phyloP scores from a whole-genome alignment of 306 rosid genomes.

The Cucurbita argyrosperma region DNA sequence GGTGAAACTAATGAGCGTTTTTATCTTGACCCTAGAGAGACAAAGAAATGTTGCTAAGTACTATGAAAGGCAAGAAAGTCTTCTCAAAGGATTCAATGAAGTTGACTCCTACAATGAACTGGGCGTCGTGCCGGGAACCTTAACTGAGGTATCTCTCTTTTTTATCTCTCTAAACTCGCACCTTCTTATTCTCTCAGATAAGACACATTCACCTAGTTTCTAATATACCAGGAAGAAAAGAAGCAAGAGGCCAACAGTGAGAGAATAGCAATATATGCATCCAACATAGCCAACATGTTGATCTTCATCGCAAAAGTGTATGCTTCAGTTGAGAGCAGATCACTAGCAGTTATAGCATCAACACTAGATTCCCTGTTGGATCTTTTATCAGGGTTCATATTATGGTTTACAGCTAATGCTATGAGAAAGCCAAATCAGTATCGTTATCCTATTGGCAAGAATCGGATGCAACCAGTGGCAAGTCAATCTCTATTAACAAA shows the following conservation, averaged over 20 bases:
- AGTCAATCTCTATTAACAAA: neutral
- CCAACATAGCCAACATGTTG: constrained; percentile 62
- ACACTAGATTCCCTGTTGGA: constrained; percentile 88
- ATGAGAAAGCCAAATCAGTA: constrained; percentile 72
- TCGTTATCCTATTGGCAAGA: constrained; percentile 73
- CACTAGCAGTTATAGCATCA: constrained; percentile 96
- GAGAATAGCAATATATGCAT: constrained; percentile 51
- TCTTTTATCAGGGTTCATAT: constrained; percentile 78
- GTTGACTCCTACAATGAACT: constrained; percentile 50
- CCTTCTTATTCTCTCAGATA: neutral
- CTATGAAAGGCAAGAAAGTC: constrained; percentile 57
- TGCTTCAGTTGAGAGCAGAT: constrained; percentile 66
- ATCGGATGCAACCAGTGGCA: constrained; percentile 94
- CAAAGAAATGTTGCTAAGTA: constrained; percentile 50
- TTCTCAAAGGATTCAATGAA: constrained; percentile 65
- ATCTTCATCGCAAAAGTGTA: constrained; percentile 63
- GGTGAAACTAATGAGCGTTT: neutral
- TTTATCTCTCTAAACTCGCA: constrained; percentile 7
- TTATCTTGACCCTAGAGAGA: constrained; percentile 21
- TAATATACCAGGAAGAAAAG: constrained; percentile 29
- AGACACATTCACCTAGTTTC: neutral
- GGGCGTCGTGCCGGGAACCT: constrained; percentile 36
- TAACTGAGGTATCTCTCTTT: constrained; percentile 18
- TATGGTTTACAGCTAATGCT: constrained; percentile 71
- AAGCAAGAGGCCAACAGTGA: constrained; percentile 38